Conservation (phyloP, 2,329 filamentous ascomycete species). For the Fusarium cyanostomum region DNA sequence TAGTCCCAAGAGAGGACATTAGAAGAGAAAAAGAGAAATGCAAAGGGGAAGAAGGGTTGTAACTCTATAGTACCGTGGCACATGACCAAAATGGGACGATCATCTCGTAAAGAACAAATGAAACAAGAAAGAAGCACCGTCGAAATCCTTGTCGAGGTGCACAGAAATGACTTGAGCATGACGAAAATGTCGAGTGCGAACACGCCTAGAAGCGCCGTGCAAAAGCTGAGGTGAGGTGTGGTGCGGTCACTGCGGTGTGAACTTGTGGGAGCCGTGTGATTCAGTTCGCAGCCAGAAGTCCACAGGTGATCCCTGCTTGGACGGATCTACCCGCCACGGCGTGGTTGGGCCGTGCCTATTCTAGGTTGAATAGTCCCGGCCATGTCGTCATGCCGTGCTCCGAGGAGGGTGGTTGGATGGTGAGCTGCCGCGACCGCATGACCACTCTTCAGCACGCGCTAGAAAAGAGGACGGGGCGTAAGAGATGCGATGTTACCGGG, state of each 20-base stretch:
- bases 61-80: conserved; percentile 30
- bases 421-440: conserved; percentile 40
- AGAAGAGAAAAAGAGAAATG: conserved; percentile 4
- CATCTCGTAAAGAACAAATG: conserved; percentile 1
- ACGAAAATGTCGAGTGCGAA: conserved; percentile 21
- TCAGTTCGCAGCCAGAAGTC: conserved; percentile 5
- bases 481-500: conserved; percentile 25
- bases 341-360: conserved; percentile 29
- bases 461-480: conserved; percentile 16
- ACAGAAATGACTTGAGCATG: conserved; percentile 26
- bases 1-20: background rate
- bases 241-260: background rate
- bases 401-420: conserved; percentile 19
- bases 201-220: conserved; percentile 32
- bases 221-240: conserved; percentile 13
- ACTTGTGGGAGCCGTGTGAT: no score
- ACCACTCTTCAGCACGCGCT: conserved; percentile 27
- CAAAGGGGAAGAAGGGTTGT: conserved; percentile 11
- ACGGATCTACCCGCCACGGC: conserved; percentile 43
- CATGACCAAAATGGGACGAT: conserved; percentile 7
- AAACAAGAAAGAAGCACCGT: conserved; percentile 10
- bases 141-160: conserved; percentile 5
- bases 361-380: conserved; percentile 10
- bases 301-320: conserved; percentile 30
- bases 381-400: background rate